Conservation (phyloP, 2,329 filamentous ascomycete species). For the Penicillium sp. region DNA sequence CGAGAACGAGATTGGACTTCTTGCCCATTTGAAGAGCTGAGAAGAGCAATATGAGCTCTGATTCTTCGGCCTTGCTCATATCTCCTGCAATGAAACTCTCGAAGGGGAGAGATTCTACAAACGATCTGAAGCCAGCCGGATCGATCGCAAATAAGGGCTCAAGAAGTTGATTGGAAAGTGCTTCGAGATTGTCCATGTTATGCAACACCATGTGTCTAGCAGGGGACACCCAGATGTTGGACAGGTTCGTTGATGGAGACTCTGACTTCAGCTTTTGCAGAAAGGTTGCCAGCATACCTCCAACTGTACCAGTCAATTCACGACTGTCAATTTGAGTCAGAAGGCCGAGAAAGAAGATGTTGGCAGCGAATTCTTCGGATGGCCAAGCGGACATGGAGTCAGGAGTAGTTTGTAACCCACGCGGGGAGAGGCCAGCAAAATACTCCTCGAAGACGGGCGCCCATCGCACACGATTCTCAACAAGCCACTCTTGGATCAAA, state of each 20-base stretch:
- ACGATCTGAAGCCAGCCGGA: conserved; percentile 42
- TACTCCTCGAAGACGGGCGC: conserved; percentile 36
- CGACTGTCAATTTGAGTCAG: conserved; percentile 36
- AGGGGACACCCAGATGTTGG: conserved; percentile 42
- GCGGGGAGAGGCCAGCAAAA: conserved; percentile 31
- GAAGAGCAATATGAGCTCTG: conserved; percentile 64
- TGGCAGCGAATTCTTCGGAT: conserved; percentile 30
- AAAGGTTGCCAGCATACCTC: conserved; percentile 33
- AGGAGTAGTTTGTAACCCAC: conserved; percentile 18
- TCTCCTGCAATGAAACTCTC: conserved; percentile 53
- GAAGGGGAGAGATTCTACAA: conserved; percentile 63
- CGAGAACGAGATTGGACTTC: conserved; percentile 70
- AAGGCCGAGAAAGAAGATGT: conserved; percentile 37
- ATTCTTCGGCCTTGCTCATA: conserved; percentile 53
- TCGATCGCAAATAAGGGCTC: conserved; percentile 41
- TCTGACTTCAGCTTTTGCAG: conserved; percentile 34
- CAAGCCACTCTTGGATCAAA: conserved; percentile 39
- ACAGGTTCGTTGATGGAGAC: conserved; percentile 13
- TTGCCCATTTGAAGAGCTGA: conserved; percentile 73
- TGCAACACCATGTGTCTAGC: conserved; percentile 42
- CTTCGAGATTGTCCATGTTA: conserved; percentile 40
- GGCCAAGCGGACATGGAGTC: conserved; percentile 5
- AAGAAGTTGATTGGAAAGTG: conserved; percentile 42
- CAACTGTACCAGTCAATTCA: conserved; percentile 35
- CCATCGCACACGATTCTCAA: conserved; percentile 37